Conservation (phyloP, 2,329 filamentous ascomycete species). For the Blumeriella jaapii region DNA sequence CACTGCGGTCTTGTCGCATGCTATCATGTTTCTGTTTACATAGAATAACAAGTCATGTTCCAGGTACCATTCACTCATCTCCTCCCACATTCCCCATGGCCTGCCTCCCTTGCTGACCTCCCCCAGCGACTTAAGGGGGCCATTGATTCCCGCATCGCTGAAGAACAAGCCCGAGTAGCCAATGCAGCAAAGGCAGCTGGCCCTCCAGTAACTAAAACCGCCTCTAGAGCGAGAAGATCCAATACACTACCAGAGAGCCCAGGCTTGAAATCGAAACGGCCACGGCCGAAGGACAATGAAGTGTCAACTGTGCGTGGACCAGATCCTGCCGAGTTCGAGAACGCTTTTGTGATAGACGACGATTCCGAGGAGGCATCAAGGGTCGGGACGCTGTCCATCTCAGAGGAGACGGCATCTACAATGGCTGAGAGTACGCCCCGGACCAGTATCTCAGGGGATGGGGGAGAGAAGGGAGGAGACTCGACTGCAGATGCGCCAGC, state of each 20-base stretch:
- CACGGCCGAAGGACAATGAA: slow-evolving; percentile 23
- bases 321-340: slow-evolving; percentile 80
- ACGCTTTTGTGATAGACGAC: slow-evolving; percentile 78
- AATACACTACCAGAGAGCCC: slow-evolving; percentile 22
- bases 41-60: slow-evolving; percentile 20
- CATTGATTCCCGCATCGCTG: slow-evolving; percentile 78
- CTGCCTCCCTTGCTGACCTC: slow-evolving; percentile 1
- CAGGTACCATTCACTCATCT: slow-evolving; percentile 18
- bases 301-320: slow-evolving; percentile 32
- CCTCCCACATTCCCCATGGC: background rate
- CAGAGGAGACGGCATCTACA: slow-evolving; percentile 23
- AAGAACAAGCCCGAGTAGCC: slow-evolving; percentile 66
- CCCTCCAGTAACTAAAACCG: slow-evolving; percentile 32
- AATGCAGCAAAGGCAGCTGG: slow-evolving; percentile 32
- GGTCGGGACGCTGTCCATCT: slow-evolving; percentile 43
- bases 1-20: too few relatives aligned
- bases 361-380: slow-evolving; percentile 55
- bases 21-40: too few relatives aligned
- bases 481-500: slow-evolving; percentile 8
- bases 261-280: slow-evolving; percentile 17
- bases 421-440: slow-evolving; percentile 18
- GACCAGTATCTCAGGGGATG: slow-evolving; percentile 23
- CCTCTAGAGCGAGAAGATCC: slow-evolving; percentile 26
- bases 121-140: slow-evolving; percentile 69
- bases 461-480: slow-evolving; percentile 19